Base-by-base conservation (phyloP, 176 grass and related monocot genomes). In the Tillandsia leiboldiana region DNA sequence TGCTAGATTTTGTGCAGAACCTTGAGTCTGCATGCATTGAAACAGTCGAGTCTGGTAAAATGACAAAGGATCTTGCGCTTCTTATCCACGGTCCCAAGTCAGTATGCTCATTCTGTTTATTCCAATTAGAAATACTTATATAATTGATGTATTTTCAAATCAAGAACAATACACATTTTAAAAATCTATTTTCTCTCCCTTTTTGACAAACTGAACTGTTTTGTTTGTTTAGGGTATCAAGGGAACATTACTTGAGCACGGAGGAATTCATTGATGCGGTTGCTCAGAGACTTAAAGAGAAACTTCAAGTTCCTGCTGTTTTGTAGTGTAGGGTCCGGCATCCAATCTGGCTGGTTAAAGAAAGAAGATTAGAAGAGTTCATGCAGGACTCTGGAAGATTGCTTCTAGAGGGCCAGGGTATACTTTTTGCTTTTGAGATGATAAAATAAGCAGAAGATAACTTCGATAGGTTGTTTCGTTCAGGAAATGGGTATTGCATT, bases 41-140 rank as follows among this genome's bases (percentile, higher is more conserved):
- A 86, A 87, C 87, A 0, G 94, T 97, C 12, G 89, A 93, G 71
- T 93, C 89, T 66, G 94, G 89, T 15, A 90, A 90, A 72, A 97
- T 97, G 94, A 97, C 94, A 2, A 97, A 97, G 75, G 94, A 97
- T 87, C 94, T 97, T 53, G 94, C 94, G 2, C 83, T 97, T 70
- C 94, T 97, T 65, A 85, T 81, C 73, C 86, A 97, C 82, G 89
- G 89, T 51, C 72, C 94, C 64, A 97, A 83, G 94, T 97, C 87
- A 80, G 85, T 63, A 71, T 75, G 33, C 33, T 42, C 33, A 42
- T 6, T 42, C 33, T 42, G 33, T 42, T 42, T 42, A 42, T 42
- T 42, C 33, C 33, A 42, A 42, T 42, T 42, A 42, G 33, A 42
- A 42, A 42, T 42, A 42, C 33, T 42, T 42, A 4, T 42, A 42